Percentiles rank a stretch among this genome's conserved stretches.
Evolutionary conservation across 129 eudicot genomes (phyloP).

Genomic region (Arctium minus): DNA sequence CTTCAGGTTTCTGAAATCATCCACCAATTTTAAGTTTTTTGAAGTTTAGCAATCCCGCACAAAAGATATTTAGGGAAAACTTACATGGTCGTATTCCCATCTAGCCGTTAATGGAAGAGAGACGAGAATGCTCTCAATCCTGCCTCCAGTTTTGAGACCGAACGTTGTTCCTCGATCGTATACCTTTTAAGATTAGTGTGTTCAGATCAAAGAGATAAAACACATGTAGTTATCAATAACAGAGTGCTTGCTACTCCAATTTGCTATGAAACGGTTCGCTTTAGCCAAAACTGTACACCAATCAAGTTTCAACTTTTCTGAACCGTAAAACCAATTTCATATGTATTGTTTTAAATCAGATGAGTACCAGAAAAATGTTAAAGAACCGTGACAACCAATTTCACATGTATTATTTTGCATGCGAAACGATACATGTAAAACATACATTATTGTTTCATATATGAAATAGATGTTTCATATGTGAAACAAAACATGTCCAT

Average conservation of each 20-base stretch:
- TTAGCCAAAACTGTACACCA: not conserved
- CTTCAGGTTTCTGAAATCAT: slow-evolving; percentile 71
- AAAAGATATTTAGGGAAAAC: not conserved
- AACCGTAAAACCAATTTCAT: not conserved
- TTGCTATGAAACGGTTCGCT: not conserved
- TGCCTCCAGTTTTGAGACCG: slow-evolving; percentile 98
- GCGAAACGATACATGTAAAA: not conserved
- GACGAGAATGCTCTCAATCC: slow-evolving; percentile 97
- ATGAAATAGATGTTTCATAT: not conserved
- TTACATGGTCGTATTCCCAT: slow-evolving; percentile 99
- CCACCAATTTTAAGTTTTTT: not conserved
- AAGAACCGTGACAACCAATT: not conserved
- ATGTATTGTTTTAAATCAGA: not conserved
- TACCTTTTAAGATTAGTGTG: slow-evolving; percentile 40
- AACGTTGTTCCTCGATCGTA: slow-evolving; percentile 99
- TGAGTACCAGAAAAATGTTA: not conserved
- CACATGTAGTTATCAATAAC: not conserved
- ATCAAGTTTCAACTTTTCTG: not conserved
- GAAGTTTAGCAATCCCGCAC: not conserved
- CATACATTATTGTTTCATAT: not conserved
- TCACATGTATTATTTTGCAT: not conserved
- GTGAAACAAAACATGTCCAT: not conserved
- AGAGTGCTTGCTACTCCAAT: not conserved
- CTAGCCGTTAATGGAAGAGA: slow-evolving; percentile 96
- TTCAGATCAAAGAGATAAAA: not conserved